Evolutionary conservation across 805 yeast genomes (phyloP).

Genomic region (Debaryomyces maramus): DNA sequence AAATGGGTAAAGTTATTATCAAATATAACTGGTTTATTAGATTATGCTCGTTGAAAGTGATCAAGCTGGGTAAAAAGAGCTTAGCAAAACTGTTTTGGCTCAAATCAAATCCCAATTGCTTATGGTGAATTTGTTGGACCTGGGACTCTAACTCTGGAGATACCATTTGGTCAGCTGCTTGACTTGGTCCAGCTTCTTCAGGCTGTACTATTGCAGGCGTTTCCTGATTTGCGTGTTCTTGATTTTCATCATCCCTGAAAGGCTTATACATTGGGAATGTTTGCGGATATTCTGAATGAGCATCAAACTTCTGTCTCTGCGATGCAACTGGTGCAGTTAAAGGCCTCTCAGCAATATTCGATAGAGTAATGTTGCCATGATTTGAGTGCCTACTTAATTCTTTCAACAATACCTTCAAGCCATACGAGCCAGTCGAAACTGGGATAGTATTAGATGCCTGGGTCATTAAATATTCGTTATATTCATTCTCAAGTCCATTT

Average conservation of each 20-base stretch:
- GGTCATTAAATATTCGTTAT: neutral
- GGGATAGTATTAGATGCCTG: constrained; percentile 6
- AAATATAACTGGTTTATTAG: constrained; percentile 13
- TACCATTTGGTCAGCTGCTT: neutral
- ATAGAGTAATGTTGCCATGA: constrained; percentile 8
- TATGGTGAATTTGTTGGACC: neutral
- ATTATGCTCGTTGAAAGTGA: constrained; percentile 10
- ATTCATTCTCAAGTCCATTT: neutral
- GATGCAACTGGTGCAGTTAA: constrained; percentile 12
- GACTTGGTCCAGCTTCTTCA: neutral
- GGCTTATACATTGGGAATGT: constrained; percentile 3
- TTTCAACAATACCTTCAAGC: constrained; percentile 30
- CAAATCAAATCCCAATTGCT: neutral
- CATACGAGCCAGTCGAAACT: constrained; percentile 29
- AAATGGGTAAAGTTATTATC: constrained; percentile 22
- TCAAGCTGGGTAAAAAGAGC: constrained; percentile 18
- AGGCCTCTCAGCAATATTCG: constrained; percentile 10
- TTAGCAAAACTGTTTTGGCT: neutral
- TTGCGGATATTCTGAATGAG: constrained; percentile 1
- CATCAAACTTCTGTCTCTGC: neutral
- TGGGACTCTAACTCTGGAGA: neutral
- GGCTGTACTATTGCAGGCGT: no score
- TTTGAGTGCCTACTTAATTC: constrained; percentile 32
- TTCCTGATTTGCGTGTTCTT: no score
- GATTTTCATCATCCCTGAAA: constrained; percentile 2